phyloP scores from a whole-genome alignment of 352 stramenopile species.

The Globisporangium ultimum region DNA sequence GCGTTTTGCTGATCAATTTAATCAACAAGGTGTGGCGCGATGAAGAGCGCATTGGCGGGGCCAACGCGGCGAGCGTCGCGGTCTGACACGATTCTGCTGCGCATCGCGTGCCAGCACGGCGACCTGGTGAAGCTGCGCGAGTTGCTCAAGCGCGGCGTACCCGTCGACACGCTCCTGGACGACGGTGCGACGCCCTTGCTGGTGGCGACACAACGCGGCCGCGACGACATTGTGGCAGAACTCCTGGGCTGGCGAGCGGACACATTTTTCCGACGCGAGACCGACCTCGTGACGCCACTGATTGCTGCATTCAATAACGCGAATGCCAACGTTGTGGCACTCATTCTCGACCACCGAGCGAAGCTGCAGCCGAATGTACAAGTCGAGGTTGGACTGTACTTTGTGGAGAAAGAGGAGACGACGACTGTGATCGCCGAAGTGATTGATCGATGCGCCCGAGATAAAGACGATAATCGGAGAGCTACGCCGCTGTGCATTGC shows the following conservation, averaged over 20 bases:
- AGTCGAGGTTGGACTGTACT: constrained; percentile 6
- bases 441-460: not conserved
- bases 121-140: constrained; percentile 3
- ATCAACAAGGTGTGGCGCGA: not conserved
- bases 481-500: not conserved
- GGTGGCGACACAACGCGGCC: constrained; percentile 5
- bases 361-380: not conserved
- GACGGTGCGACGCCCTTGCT: constrained; percentile 6
- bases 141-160: constrained; percentile 5
- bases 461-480: not conserved
- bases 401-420: constrained; percentile 3
- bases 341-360: constrained; percentile 7
- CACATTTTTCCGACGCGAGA: constrained; percentile 6
- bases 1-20: not conserved
- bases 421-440: constrained; percentile 4
- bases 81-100: constrained; percentile 5
- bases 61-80: not conserved
- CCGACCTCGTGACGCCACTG: constrained; percentile 6
- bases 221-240: not conserved
- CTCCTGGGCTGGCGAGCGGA: not conserved
- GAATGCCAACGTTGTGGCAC: not conserved
- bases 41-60: not conserved
- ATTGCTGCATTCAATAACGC: constrained; percentile 8
- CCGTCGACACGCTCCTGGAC: constrained; percentile 6
- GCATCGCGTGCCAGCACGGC: constrained; percentile 4